Conservation (phyloP, 139 green algal genomes). For the Chlorella sp. region DNA sequence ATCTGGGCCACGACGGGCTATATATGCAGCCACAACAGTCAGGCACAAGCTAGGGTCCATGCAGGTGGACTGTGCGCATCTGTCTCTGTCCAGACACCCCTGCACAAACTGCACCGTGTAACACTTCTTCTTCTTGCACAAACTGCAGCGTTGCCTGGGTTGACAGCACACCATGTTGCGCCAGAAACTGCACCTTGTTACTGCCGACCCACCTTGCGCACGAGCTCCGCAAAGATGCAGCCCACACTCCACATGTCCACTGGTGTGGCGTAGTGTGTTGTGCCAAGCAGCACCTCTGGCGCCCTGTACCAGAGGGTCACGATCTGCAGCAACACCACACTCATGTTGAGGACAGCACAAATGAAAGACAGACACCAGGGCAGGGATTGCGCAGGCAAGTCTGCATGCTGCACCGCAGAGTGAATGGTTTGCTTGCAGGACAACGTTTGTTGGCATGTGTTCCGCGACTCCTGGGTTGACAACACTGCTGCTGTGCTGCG, state of each 20-base stretch:
- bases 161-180: background rate
- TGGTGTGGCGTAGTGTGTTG: conserved; percentile 89
- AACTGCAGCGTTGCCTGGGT: no score
- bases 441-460: no score
- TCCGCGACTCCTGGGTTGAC: no score
- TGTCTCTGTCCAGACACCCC: no score
- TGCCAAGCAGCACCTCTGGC: conserved; percentile 95
- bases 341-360: background rate
- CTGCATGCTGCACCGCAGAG: background rate
- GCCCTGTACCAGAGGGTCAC: conserved; percentile 98
- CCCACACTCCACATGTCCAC: conserved; percentile 98
- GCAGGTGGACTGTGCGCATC: background rate
- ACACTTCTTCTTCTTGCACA: no score
- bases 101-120: no score
- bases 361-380: background rate
- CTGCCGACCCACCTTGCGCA: conserved; percentile 34
- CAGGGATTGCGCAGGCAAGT: background rate
- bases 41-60: background rate
- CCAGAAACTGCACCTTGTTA: background rate
- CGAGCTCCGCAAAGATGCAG: conserved; percentile 97
- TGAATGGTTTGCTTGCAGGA: background rate
- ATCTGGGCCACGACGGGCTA: background rate
- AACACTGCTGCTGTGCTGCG: background rate
- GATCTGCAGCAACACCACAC: conserved; percentile 43
- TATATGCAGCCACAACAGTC: background rate